These are phyloP conservation scores for Mortierella antarctica DNA, from an alignment of 192 early-diverging fungal genomes.

Conservation along the genomic window DNA sequence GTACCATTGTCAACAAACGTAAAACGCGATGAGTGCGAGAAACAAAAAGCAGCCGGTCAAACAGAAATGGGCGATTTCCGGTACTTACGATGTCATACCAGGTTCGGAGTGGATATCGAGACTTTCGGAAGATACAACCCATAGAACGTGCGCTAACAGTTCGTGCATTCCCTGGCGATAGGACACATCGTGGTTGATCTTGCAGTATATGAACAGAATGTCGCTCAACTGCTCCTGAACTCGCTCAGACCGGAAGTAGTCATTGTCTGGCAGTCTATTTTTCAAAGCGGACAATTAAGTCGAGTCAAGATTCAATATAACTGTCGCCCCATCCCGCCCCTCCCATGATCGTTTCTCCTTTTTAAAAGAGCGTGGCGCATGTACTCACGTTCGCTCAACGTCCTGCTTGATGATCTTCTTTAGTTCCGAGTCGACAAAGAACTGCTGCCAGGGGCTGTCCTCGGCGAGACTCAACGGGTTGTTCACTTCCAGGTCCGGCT, in stretches of 20 bases:
- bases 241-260: conserved; percentile 74
- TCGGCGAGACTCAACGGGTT: conserved; percentile 90
- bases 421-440: conserved; percentile 89
- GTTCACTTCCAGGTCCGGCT: conserved; percentile 74
- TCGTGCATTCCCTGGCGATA: conserved; percentile 99
- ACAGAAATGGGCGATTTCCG: background rate
- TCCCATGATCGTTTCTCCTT: background rate
- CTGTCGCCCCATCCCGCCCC: background rate
- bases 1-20: too few species aligned
- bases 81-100: conserved; percentile 37
- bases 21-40: background rate
- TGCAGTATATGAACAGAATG: conserved; percentile 93
- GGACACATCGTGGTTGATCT: conserved; percentile 86
- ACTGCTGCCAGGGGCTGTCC: conserved; percentile 95
- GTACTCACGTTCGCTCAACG: conserved; percentile 86
- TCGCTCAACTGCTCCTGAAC: conserved; percentile 79
- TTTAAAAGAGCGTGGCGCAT: background rate
- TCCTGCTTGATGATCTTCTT: conserved; percentile 88
- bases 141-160: conserved; percentile 84
- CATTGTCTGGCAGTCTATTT: conserved; percentile 86
- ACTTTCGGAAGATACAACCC: conserved; percentile 80
- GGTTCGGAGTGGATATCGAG: conserved; percentile 41
- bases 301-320: background rate
- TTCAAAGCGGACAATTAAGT: background rate
- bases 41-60: background rate